A percentile compares a stretch with the other conserved stretches of the same genome.
Evolutionary conservation across 1,139 yeast species (phyloP).

Genomic region (Debaryomyces coudertii): DNA sequence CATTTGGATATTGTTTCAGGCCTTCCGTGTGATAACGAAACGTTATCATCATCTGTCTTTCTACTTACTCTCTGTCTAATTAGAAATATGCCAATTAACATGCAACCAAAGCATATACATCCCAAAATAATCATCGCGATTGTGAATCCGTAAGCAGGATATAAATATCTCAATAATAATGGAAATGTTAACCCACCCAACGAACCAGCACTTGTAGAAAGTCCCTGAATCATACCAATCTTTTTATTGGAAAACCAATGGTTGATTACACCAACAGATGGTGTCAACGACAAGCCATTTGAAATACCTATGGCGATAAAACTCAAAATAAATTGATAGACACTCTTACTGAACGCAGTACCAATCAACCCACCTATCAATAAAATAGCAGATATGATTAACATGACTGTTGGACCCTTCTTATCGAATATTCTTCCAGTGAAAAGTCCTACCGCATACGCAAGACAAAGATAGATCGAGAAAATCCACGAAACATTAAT

Average conservation of each 20-base stretch:
- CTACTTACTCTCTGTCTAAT: slow-evolving; percentile 50
- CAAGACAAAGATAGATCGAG: slow-evolving; percentile 58
- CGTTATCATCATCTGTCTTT: slow-evolving; percentile 8
- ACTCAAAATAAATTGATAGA: slow-evolving; percentile 58
- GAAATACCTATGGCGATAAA: slow-evolving; percentile 59
- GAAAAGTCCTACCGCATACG: slow-evolving; percentile 60
- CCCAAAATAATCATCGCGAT: slow-evolving; percentile 68
- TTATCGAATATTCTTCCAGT: slow-evolving; percentile 50
- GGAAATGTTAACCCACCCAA: slow-evolving; percentile 68
- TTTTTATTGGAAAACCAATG: slow-evolving; percentile 39
- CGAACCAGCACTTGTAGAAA: slow-evolving; percentile 66
- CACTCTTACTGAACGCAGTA: slow-evolving; percentile 49
- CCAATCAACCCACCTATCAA: slow-evolving; percentile 54
- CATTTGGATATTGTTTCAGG: slow-evolving; percentile 7
- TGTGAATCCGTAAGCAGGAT: slow-evolving; percentile 53
- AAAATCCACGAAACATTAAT: slow-evolving; percentile 68
- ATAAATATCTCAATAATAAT: slow-evolving; percentile 55
- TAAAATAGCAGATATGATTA: slow-evolving; percentile 44
- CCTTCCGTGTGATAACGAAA: neutral
- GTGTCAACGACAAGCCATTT: slow-evolving; percentile 58
- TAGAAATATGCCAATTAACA: slow-evolving; percentile 39
- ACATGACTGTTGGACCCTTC: slow-evolving; percentile 48
- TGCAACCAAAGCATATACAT: slow-evolving; percentile 46
- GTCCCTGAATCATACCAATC: slow-evolving; percentile 58
- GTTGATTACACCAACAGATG: slow-evolving; percentile 47